Percentiles rank a stretch among this genome's conserved stretches.
These are phyloP conservation scores for Gelatoporia subvermispora DNA, from an alignment of 768 basidiomycete species.

Conservation along the genomic window DNA sequence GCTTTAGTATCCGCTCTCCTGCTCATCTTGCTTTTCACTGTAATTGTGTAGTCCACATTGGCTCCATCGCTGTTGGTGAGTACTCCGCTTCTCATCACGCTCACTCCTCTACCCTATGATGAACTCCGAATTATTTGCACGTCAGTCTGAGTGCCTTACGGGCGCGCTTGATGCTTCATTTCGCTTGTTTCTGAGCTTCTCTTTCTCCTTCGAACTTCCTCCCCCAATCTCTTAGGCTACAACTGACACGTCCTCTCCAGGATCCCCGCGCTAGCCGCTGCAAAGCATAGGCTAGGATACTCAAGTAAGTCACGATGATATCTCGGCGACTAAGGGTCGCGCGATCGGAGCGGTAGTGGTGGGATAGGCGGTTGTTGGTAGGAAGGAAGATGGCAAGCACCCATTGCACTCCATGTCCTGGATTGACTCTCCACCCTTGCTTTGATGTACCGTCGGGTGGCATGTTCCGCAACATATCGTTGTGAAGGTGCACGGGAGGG, in stretches of 20 bases:
- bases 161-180: conserved; percentile 8
- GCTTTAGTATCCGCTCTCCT: too few relatives aligned
- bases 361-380: too few relatives aligned
- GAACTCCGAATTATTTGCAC: conserved; percentile 34
- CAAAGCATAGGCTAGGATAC: not conserved
- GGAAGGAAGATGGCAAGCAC: too few relatives aligned
- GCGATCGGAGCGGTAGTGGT: not conserved
- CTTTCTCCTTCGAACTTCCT: not conserved
- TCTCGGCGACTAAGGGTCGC: not conserved
- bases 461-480: not conserved
- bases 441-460: too few relatives aligned
- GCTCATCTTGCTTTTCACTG: too few relatives aligned
- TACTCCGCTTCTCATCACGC: not conserved
- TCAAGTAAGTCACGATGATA: not conserved
- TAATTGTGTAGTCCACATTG: too few relatives aligned
- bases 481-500: not conserved
- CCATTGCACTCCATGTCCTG: too few relatives aligned
- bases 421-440: too few relatives aligned
- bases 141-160: conserved; percentile 36
- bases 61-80: not conserved
- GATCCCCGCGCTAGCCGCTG: not conserved
- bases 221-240: not conserved
- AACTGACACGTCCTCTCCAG: not conserved
- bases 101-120: not conserved
- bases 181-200: not conserved